Evolutionary conservation across 1,139 yeast species (phyloP).

Genomic region (Sugiyamaella xylanicola): DNA sequence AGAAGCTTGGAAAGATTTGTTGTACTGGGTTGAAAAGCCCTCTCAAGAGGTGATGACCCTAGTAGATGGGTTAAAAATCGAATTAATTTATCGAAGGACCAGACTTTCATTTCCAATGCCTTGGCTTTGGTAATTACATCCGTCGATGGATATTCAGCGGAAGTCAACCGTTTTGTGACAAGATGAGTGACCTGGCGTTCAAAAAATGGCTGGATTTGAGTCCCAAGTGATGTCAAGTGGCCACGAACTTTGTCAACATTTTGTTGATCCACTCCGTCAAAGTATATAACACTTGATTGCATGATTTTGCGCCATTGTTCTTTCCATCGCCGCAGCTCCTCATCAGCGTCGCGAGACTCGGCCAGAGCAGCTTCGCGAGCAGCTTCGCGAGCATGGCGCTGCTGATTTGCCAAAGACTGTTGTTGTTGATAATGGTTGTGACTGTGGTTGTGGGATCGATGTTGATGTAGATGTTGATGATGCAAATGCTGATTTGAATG

Average conservation of each 20-base stretch:
- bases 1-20: conserved; percentile 46
- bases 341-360: conserved; percentile 24
- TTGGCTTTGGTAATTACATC: conserved; percentile 71
- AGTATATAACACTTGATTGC: conserved; percentile 73
- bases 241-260: conserved; percentile 54
- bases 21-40: conserved; percentile 19
- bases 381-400: not conserved
- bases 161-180: conserved; percentile 60
- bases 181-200: conserved; percentile 81
- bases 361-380: not conserved
- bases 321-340: conserved; percentile 59
- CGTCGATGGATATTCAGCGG: conserved; percentile 48
- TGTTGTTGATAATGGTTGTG: not conserved
- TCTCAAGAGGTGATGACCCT: conserved; percentile 39
- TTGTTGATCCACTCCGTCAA: conserved; percentile 67
- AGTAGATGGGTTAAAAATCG: conserved; percentile 78
- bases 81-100: conserved; percentile 85
- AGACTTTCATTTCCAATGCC: conserved; percentile 67
- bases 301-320: conserved; percentile 77
- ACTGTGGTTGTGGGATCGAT: not conserved
- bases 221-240: conserved; percentile 40
- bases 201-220: conserved; percentile 66
- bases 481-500: not conserved
- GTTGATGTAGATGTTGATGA: conserved; percentile 1
- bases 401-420: not conserved